Base-by-base conservation (phyloP, 2,329 filamentous ascomycete species). In the Pyrenophora teres region DNA sequence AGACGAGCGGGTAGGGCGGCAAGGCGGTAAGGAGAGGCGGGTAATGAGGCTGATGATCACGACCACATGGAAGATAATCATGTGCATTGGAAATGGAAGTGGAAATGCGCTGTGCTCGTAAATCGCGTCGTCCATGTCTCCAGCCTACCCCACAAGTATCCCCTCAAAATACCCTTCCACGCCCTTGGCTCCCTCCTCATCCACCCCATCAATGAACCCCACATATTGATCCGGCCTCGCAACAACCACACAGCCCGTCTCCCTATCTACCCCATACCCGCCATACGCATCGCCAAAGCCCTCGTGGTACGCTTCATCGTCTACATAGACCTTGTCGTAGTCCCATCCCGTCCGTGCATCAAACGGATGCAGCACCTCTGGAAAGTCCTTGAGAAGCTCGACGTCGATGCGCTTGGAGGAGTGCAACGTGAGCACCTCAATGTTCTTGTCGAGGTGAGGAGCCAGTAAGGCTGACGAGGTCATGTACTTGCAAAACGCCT, bases 191-290 rank as follows among this genome's bases (percentile, higher is more conserved):
- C 67, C 69, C 44, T 67, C 65, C 51, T 60, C 64, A 30, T 75
- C 70, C 40, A 76, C 23, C 23, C 68, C 68, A 4, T 75, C 75
- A 16, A 81, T 60, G 44, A 65, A 74, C 0, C 74, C 79, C 27
- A 89, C 81, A 69, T 90, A 86, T 65, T 87, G 85, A 74, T 90
- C 88, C 2, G 87, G 88, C 41, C 88, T 71, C 2, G 86, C 74
- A 1, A 86, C 74, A 0, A 88, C 80, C 3, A 85, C 72, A 54
- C 82, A 84, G 0, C 87, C 87, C 16, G 71, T 70, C 46, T 80
- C 74, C 15, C 59, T 67, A 57, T 84, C 77, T 1, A 90, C 76
- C 0, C 85, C 87, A 50, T 85, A 87, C 3, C 77, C 78, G 49
- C 80, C 74, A 62, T 88, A 81, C 18, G 77, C 74, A 47, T 77